phyloP scores from a whole-genome alignment of 208 protist species.

The Leishmania martiniquensis region DNA sequence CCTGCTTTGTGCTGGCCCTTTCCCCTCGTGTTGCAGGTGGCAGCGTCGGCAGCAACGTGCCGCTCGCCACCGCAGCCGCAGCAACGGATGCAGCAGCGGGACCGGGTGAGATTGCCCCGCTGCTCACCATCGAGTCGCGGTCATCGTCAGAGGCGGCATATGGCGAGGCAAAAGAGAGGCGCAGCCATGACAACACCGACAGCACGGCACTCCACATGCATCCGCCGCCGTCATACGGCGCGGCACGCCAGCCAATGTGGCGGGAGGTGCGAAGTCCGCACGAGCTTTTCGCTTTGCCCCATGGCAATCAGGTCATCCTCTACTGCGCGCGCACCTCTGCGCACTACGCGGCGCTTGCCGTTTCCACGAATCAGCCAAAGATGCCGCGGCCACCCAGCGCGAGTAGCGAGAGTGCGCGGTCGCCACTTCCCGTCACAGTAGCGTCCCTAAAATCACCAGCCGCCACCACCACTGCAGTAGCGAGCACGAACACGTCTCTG shows the following conservation, averaged over 20 bases:
- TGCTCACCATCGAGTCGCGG: neutral
- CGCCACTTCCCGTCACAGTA: neutral
- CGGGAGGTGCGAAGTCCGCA: constrained; percentile 23
- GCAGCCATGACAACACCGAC: neutral
- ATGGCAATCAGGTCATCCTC: constrained; percentile 27
- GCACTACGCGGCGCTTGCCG: constrained; percentile 36
- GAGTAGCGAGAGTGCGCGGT: neutral
- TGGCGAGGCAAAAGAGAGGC: neutral
- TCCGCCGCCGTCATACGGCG: neutral
- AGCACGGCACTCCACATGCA: neutral
- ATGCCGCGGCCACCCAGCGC: neutral
- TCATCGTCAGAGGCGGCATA: neutral
- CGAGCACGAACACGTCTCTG: neutral
- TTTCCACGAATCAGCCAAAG: constrained; percentile 14
- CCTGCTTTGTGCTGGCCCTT: constrained; percentile 17
- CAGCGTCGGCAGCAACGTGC: neutral
- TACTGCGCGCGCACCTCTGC: constrained; percentile 30
- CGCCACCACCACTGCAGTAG: too few species aligned
- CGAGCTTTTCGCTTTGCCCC: constrained; percentile 21
- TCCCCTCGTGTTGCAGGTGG: too few species aligned
- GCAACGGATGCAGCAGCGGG: neutral
- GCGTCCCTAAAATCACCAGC: neutral
- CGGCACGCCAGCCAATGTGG: neutral
- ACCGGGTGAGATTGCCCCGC: neutral
- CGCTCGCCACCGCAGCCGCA: neutral